A percentile compares a stretch with the other conserved stretches of the same genome.
Evolutionary conservation across 306 rosid genomes (phyloP).

Genomic region (Acmispon strigosus): DNA sequence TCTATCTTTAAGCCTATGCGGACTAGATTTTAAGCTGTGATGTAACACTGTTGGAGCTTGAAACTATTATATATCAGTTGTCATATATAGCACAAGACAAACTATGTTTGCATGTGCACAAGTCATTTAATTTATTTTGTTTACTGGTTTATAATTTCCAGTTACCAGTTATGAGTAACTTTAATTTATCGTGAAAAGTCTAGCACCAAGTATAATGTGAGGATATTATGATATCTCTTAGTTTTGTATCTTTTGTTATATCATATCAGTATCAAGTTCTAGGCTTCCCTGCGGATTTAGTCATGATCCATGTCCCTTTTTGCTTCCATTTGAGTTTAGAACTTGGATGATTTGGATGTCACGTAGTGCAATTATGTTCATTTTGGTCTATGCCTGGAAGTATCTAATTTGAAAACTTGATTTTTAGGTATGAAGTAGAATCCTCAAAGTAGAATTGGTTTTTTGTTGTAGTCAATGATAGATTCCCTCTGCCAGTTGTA

Average conservation of each 20-base stretch:
- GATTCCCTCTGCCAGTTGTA: not conserved
- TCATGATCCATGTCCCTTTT: not conserved
- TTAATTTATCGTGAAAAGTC: not conserved
- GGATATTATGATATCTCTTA: not conserved
- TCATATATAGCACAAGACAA: too few relatives aligned
- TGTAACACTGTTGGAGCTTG: too few relatives aligned
- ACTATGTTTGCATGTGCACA: too few relatives aligned
- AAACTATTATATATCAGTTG: too few relatives aligned
- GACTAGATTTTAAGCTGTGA: too few relatives aligned
- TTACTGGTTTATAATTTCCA: not conserved
- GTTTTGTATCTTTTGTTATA: not conserved
- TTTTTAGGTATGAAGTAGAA: not conserved
- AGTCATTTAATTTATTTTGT: not conserved
- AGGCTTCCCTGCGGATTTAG: not conserved
- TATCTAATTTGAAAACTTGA: not conserved
- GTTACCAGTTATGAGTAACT: not conserved
- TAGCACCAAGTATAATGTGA: not conserved
- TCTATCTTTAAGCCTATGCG: too few relatives aligned
- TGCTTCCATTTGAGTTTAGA: not conserved
- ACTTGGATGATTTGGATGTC: not conserved
- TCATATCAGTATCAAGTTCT: not conserved
- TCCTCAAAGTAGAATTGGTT: not conserved
- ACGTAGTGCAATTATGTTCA: not conserved
- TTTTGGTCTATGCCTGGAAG: not conserved
- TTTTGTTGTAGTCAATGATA: constrained; percentile 5